Evolutionary conservation across 108 stramenopile species (phyloP).

Genomic region (Skeletonema costatum): DNA sequence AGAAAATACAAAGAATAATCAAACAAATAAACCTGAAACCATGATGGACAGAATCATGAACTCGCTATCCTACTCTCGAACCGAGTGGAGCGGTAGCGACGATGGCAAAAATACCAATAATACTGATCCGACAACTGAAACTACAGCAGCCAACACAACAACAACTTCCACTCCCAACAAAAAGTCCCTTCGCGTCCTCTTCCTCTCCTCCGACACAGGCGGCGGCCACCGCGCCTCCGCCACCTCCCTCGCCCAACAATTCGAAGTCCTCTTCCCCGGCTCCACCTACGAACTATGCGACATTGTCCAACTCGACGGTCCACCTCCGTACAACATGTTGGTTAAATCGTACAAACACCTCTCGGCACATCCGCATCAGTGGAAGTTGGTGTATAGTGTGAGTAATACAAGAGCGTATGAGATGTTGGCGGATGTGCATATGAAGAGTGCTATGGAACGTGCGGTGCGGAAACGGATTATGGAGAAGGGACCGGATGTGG

Average conservation of each 20-base stretch:
- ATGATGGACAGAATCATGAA: neutral
- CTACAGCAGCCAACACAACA: neutral
- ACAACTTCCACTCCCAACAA: neutral
- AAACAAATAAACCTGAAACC: neutral
- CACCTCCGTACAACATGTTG: conserved; percentile 73
- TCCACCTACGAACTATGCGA: conserved; percentile 79
- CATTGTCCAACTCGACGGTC: conserved; percentile 70
- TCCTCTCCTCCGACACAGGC: conserved; percentile 96
- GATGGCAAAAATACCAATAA: neutral
- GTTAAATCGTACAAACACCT: conserved; percentile 80
- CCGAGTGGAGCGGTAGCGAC: neutral
- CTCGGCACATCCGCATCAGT: conserved; percentile 76
- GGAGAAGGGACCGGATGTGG: conserved; percentile 83
- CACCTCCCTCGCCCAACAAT: conserved; percentile 87
- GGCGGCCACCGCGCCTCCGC: conserved; percentile 96
- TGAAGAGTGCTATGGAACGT: conserved; percentile 81
- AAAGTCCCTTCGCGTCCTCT: conserved; percentile 72
- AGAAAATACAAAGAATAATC: neutral
- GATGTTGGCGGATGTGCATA: conserved; percentile 74
- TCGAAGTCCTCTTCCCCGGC: conserved; percentile 79
- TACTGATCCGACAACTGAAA: neutral
- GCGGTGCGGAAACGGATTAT: conserved; percentile 69
- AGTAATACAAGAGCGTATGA: conserved; percentile 75
- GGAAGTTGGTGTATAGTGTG: conserved; percentile 81
- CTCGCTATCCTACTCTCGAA: neutral